phyloP scores from a whole-genome alignment of 2,329 filamentous ascomycete species.

The Lasiodiplodia gonubiensis region DNA sequence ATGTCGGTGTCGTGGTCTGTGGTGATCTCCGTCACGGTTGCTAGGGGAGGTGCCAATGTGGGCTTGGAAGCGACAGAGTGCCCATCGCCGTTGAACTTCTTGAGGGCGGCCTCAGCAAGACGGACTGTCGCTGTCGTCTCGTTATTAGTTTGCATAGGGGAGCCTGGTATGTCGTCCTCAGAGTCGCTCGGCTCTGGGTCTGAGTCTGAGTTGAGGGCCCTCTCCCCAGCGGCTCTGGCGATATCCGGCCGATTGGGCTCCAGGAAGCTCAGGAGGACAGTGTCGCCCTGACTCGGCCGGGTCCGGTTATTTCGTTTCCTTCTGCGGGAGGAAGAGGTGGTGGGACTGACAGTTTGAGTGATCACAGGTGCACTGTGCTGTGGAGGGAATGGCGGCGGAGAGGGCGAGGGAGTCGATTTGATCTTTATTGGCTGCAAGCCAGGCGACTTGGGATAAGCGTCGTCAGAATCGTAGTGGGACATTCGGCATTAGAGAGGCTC shows the following conservation, averaged over 20 bases:
- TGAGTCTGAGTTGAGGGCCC: conserved; percentile 55
- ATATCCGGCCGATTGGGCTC: conserved; percentile 70
- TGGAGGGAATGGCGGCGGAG: conserved; percentile 51
- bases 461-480: conserved; percentile 55
- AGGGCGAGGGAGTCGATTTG: conserved; percentile 58
- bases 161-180: conserved; percentile 42
- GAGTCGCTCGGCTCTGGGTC: conserved; percentile 54
- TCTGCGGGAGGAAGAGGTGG: conserved; percentile 43
- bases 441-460: conserved; percentile 51
- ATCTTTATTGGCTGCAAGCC: conserved; percentile 50
- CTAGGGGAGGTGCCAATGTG: conserved; percentile 17
- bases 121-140: neutral
- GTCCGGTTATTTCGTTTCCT: conserved; percentile 59
- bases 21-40: conserved; percentile 12
- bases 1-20: conserved; percentile 23
- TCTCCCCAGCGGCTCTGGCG: conserved; percentile 61
- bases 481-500: conserved; percentile 29
- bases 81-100: conserved; percentile 8
- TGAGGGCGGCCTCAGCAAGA: conserved; percentile 11
- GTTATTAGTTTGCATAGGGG: conserved; percentile 16
- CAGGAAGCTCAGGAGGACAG: conserved; percentile 70
- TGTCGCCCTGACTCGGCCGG: conserved; percentile 65
- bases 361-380: conserved; percentile 34
- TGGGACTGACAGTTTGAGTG: conserved; percentile 47
- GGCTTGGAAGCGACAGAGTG: conserved; percentile 8